A percentile compares a stretch with the other conserved stretches of the same genome.
These are phyloP conservation scores for Halophytophthora batemanensis DNA, from an alignment of 352 stramenopile species.

Conservation along the genomic window DNA sequence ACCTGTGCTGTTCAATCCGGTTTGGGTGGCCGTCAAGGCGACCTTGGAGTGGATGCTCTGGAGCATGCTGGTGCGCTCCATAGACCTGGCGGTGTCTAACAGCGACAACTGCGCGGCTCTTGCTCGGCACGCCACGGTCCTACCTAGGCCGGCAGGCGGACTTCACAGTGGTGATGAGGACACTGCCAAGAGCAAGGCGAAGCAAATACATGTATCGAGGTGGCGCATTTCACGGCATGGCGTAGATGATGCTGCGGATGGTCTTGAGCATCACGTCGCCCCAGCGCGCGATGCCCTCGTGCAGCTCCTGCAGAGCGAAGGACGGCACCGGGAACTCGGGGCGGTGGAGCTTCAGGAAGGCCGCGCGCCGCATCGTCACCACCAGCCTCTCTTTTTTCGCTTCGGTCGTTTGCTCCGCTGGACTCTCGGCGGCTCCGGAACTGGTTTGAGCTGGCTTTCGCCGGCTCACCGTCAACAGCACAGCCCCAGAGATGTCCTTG, in stretches of 20 bases:
- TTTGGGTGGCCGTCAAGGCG: no score
- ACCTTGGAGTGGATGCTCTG: no score
- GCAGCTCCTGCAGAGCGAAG: constrained; percentile 13
- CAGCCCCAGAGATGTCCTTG: constrained; percentile 16
- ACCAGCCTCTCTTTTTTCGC: constrained; percentile 11
- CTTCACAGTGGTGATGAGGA: no score
- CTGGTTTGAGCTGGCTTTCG: background rate
- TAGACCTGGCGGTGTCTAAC: no score
- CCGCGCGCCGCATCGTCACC: constrained; percentile 24
- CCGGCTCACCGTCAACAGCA: constrained; percentile 13
- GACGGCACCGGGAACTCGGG: constrained; percentile 18
- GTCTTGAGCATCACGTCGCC: constrained; percentile 28
- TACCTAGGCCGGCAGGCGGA: no score
- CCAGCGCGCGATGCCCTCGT: constrained; percentile 22
- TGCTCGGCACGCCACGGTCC: no score
- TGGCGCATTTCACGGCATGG: background rate
- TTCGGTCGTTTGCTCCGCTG: background rate
- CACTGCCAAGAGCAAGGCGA: no score
- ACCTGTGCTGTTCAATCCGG: no score
- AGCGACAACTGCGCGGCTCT: no score
- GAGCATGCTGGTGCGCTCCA: no score
- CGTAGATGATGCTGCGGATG: constrained; percentile 27
- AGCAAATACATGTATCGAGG: background rate
- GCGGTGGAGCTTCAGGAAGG: constrained; percentile 20
- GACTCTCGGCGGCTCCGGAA: background rate